phyloP scores from a whole-genome alignment of 495 filamentous ascomycete species.

The Penicillium lividum region DNA sequence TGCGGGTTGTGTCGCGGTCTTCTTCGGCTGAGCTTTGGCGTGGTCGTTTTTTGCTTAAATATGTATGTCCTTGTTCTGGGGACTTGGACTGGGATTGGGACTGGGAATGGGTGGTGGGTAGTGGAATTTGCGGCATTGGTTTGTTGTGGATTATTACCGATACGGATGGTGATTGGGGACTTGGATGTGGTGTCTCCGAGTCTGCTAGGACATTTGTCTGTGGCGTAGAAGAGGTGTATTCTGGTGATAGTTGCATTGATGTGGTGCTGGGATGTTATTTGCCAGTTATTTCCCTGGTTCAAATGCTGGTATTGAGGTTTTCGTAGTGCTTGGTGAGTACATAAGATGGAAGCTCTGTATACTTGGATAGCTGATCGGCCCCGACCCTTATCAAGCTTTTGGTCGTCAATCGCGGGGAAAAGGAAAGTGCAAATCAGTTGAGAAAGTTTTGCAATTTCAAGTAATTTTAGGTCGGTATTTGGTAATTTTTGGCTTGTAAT shows the following conservation, averaged over 20 bases:
- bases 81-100: neutral
- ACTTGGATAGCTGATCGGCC: neutral
- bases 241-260: neutral
- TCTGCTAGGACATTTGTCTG: constrained; percentile 3
- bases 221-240: neutral
- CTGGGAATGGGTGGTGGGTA: neutral
- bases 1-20: constrained; percentile 25
- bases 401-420: constrained; percentile 10
- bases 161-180: neutral
- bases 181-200: neutral
- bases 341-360: neutral
- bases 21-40: constrained; percentile 13
- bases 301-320: neutral
- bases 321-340: no score
- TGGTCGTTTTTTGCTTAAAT: no score
- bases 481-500: constrained; percentile 14
- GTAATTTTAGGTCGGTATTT: neutral
- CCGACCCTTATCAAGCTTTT: neutral
- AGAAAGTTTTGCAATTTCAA: constrained; percentile 12
- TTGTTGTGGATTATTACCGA: neutral
- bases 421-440: constrained; percentile 14
- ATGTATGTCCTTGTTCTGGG: neutral
- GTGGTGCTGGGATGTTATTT: neutral
- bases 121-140: neutral
- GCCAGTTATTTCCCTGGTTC: neutral